Percentiles rank a stretch among this genome's conserved stretches.
Conservation (phyloP, 2,329 filamentous ascomycete species). For the Alternaria sp. region DNA sequence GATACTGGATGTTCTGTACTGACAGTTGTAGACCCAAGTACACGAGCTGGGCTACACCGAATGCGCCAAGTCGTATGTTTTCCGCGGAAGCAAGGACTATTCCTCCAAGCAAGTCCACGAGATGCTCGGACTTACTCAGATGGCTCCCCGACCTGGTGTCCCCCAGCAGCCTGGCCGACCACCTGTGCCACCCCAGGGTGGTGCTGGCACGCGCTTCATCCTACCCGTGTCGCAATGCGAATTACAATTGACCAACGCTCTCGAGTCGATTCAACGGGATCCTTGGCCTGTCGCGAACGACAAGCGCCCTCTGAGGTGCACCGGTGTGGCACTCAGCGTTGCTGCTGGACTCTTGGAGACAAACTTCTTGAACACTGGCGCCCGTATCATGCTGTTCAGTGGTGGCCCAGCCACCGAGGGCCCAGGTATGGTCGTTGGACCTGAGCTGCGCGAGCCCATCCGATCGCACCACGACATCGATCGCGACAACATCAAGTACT, state of each 20-base stretch:
- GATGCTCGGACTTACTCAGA: constrained; percentile 86
- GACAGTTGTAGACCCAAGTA: constrained; percentile 75
- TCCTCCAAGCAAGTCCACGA: constrained; percentile 99
- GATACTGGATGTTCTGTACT: constrained; percentile 11
- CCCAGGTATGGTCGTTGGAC: constrained; percentile 94
- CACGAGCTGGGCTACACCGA: constrained; percentile 98
- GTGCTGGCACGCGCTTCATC: constrained; percentile 87
- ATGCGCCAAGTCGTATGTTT: constrained; percentile 98
- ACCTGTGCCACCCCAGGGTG: constrained; percentile 69
- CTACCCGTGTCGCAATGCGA: constrained; percentile 95
- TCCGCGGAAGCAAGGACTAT: constrained; percentile 97
- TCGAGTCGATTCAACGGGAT: constrained; percentile 95
- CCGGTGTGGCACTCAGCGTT: constrained; percentile 94
- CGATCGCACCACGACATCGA: constrained; percentile 99
- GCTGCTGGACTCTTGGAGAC: constrained; percentile 92
- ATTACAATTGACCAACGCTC: constrained; percentile 93
- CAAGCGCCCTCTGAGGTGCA: constrained; percentile 87
- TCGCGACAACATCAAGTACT: constrained; percentile 98
- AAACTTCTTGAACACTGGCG: constrained; percentile 94
- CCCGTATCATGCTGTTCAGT: constrained; percentile 95
- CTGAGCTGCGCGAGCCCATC: constrained; percentile 94
- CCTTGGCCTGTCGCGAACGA: constrained; percentile 98
- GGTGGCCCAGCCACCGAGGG: constrained; percentile 95
- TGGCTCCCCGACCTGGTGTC: constrained; percentile 72
- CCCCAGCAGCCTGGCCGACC: constrained; percentile 78